Conservation (phyloP, 2,329 filamentous ascomycete species). For the Claviceps sp. region DNA sequence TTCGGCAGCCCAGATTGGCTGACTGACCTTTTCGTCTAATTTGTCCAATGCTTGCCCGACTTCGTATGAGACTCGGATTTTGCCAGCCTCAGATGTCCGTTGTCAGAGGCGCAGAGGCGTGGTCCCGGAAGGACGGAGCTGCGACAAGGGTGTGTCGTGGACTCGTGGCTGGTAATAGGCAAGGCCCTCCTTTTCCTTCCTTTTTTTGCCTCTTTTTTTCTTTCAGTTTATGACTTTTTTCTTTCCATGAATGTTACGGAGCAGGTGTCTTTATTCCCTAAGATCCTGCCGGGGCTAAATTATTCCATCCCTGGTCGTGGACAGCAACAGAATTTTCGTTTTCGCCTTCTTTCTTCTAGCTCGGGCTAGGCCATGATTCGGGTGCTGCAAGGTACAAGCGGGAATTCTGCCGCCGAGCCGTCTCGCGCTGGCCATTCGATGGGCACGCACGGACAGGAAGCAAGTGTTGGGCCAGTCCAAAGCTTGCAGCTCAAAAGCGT, state of each 20-base stretch:
- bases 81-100: neutral
- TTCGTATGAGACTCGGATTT: neutral
- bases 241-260: neutral
- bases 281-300: constrained; percentile 6
- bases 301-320: constrained; percentile 6
- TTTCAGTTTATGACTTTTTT: neutral
- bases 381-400: constrained; percentile 1
- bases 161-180: constrained; percentile 1
- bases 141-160: constrained; percentile 3
- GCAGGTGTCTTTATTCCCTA: constrained; percentile 2
- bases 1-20: neutral
- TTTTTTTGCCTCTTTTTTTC: constrained; percentile 1
- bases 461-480: neutral
- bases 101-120: constrained; percentile 3
- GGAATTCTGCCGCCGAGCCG: neutral
- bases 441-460: constrained; percentile 1
- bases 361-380: neutral
- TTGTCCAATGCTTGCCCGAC: neutral
- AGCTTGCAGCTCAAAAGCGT: constrained; percentile 1
- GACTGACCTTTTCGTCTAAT: neutral
- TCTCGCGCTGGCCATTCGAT: neutral
- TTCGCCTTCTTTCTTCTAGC: constrained; percentile 4
- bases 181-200: neutral
- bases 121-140: constrained; percentile 4
- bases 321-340: constrained; percentile 2